These are phyloP conservation scores for Nicotiana paniculata DNA, from an alignment of 257 asterid species.

Conservation along the genomic window DNA sequence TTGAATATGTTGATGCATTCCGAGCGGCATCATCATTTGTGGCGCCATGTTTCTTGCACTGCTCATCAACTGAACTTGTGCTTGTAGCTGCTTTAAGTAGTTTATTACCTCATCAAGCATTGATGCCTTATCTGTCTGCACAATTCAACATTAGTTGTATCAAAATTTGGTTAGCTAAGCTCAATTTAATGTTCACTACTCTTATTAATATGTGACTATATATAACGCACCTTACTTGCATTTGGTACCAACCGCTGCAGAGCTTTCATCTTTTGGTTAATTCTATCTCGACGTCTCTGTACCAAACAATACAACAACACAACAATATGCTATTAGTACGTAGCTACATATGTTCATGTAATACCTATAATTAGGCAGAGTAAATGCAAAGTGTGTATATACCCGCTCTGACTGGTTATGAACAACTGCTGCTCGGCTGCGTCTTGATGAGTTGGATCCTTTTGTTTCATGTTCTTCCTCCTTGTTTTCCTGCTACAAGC, in stretches of 20 bases:
- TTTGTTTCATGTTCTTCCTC: constrained; percentile 34
- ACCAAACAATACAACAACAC: neutral
- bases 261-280: constrained; percentile 73
- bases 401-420: constrained; percentile 81
- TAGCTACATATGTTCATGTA: neutral
- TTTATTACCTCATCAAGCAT: constrained; percentile 72
- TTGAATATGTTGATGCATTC: constrained; percentile 57
- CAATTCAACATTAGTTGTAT: neutral
- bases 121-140: constrained; percentile 73
- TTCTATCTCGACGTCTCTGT: constrained; percentile 66
- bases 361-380: neutral
- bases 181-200: neutral
- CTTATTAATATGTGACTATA: neutral
- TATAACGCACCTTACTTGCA: constrained; percentile 54
- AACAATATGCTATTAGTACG: neutral
- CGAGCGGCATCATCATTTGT: constrained; percentile 52
- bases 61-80: constrained; percentile 59
- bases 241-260: constrained; percentile 75
- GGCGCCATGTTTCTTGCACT: constrained; percentile 30
- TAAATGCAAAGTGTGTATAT: neutral
- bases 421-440: constrained; percentile 54
- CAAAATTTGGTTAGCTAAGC: neutral
- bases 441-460: constrained; percentile 36
- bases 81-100: constrained; percentile 56
- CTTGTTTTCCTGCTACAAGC: constrained; percentile 35